These are phyloP conservation scores for Hordeum vulgare DNA, from an alignment of 176 grass and related monocot genomes.

Conservation along the genomic window MorexV3_pseudomolecules_assembly NC_058522.1:518498953-518499452, in stretches of 20 bases:
- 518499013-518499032: too few relatives aligned
- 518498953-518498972: background rate
- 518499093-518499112: background rate
- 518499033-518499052: too few relatives aligned
- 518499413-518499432: too few relatives aligned
- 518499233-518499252: conserved; percentile 52
- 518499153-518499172: background rate
- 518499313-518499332: too few relatives aligned
- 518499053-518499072: too few relatives aligned
- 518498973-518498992: background rate
- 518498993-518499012: too few relatives aligned
- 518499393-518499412: too few relatives aligned
- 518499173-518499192: conserved; percentile 74
- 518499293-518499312: too few relatives aligned
- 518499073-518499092: background rate
- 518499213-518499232: conserved; percentile 52
- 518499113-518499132: background rate
- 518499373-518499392: too few relatives aligned
- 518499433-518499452: too few relatives aligned
- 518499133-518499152: background rate
- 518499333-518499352: too few relatives aligned
- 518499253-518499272: background rate
- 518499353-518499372: too few relatives aligned
- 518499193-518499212: conserved; percentile 82
- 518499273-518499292: background rate